Base-by-base conservation (phyloP, 2,329 filamentous ascomycete species). In the Penicillium italicum region DNA sequence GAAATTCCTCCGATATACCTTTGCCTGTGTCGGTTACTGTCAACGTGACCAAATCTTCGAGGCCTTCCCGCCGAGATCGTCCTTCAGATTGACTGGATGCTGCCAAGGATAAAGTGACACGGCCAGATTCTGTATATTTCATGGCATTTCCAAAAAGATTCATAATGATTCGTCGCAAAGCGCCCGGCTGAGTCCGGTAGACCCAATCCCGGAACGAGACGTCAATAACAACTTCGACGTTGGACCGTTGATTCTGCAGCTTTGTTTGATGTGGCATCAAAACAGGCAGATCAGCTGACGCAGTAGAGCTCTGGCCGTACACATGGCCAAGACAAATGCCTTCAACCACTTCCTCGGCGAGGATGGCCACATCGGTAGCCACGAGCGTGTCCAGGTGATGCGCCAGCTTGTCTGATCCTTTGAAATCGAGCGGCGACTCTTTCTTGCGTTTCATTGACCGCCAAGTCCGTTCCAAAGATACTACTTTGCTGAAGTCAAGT, bases 1-100 rank as follows among this genome's bases (percentile, higher is more conserved):
- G 71, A 59, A 84, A 90, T 10, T 87, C 82, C 6, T 82, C 75
- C 0, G 80, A 80, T 33, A 90, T 90, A 1, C 87, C 87, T 42
- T 79, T 79, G 1, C 87, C 87, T 0, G 86, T 86, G 61, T 90
- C 87, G 0, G 77, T 75, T 1, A 90, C 80, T 0, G 76, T 80
- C 16, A 83, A 53, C 0, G 69, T 68, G 4, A 74, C 64, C 18
- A 72, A 48, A 7, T 75, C 72, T 46, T 72, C 69, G 0, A 66
- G 50, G 7, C 67, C 70, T 24, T 73, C 65, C 5, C 69, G 63
- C 2, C 64, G 68, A n/a, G 61, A 62, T 16, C 69, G 70, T 34
- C 65, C 59, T 36, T 72, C 67, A 0, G 66, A 68, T 2, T 66
- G 57, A 50, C 70, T 67, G 0, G 65, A 59, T 8, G 66, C 62